phyloP scores from a whole-genome alignment of 176 grass and related monocot species.

The Themeda triandra region DNA sequence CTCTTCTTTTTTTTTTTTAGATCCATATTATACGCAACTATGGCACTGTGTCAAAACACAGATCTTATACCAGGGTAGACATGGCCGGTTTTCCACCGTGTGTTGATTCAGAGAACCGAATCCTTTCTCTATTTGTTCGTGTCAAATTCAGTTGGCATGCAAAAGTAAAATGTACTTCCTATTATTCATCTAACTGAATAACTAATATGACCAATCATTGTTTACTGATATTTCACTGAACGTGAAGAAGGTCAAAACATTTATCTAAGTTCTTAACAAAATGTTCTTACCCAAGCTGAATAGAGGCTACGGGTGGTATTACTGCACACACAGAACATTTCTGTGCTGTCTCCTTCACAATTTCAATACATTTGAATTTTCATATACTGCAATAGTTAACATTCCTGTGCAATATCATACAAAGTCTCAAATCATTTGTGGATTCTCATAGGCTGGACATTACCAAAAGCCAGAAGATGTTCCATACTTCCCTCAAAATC shows the following conservation, averaged over 20 bases:
- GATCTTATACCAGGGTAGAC: too few species aligned
- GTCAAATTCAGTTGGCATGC: background rate
- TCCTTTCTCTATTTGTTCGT: background rate
- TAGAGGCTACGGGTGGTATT: background rate
- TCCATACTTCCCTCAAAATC: constrained; percentile 75
- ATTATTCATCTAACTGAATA: background rate
- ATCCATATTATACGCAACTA: background rate
- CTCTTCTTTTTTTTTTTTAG: background rate
- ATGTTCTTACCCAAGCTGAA: background rate
- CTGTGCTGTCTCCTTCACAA: background rate
- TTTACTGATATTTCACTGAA: background rate
- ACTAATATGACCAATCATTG: background rate
- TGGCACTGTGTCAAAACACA: background rate
- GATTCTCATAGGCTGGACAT: constrained; percentile 50
- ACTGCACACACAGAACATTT: background rate
- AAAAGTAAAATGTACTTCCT: background rate
- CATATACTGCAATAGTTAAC: background rate
- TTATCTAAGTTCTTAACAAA: background rate
- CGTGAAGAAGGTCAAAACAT: background rate
- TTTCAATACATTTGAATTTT: background rate
- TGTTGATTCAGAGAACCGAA: background rate
- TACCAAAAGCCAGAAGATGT: constrained; percentile 90
- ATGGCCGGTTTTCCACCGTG: background rate
- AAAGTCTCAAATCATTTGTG: background rate
- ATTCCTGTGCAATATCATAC: background rate